Evolutionary conservation across 352 stramenopile species (phyloP), one percentile per base, ranked within the genome.

Genomic region (Globisporangium recalcitrans): DNA sequence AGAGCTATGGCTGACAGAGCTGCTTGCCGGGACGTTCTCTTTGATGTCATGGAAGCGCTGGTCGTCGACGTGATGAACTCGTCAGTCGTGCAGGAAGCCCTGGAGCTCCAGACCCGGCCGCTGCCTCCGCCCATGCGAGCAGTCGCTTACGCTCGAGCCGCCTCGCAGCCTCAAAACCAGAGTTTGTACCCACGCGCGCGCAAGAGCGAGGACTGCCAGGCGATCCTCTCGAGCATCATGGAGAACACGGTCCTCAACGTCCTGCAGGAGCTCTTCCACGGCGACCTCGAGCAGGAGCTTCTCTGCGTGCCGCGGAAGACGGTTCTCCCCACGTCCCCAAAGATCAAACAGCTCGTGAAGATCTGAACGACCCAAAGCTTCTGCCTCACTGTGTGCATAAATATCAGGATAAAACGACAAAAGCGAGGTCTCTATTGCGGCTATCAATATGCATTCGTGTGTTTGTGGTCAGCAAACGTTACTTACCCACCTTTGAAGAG

Each of bases 201-300:
- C 3, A 67, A 77, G 52, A 77, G 78, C 51, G 72, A 86, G 21
- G 81, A 91, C 58, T 91, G 84, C 36, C 80, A 86, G 26, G 65
- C 74, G 13, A 91, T 93, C 62, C 60, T 87, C 10, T 29, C 71
- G 0, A 74, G 36, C 34, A 68, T 94, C 36, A 70, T 92, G 52
- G 85, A 94, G 51, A 94, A 94, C 66, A 90, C 85, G 1, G 77
- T 92, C 44, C 74, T 83, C 57, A 92, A 93, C 66, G 73, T 92
- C 46, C 66, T 94, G 22, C 85, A 94, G 61, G 85, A 94, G 57
- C 80, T 94, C 31, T 91, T 90, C 67, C 76, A 90, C 61, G 77
- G 80, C 10, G 85, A 91, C 49, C 58, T 94, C 29, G 82, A 89
- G 44, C 61, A 80, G 27, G 79, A 90, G n/a, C 56, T 93, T 26